These are phyloP conservation scores for Boletellus ananas DNA, from an alignment of 768 basidiomycete genomes.

Conservation along the genomic window DNA sequence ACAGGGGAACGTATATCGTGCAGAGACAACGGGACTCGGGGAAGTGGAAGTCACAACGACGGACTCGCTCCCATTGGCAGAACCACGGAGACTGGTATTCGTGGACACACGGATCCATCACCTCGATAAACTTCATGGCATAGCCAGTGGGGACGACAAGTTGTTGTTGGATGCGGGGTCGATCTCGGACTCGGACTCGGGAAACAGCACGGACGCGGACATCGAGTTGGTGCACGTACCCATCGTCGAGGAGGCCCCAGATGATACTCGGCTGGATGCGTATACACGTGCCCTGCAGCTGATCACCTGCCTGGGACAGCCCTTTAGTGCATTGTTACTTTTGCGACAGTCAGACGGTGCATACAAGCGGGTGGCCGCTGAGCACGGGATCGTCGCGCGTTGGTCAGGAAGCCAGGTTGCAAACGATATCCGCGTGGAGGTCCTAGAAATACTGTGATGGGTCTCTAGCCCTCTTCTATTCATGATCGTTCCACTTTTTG, in stretches of 20 bases:
- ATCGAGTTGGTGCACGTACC: background rate
- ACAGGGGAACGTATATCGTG: background rate
- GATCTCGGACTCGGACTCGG: background rate
- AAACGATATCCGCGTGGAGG: background rate
- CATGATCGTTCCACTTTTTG: no score
- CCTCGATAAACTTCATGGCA: background rate
- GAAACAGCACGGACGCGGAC: background rate
- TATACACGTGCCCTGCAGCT: slow-evolving; percentile 1
- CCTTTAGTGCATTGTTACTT: slow-evolving; percentile 5
- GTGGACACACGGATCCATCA: background rate
- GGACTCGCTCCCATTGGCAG: background rate
- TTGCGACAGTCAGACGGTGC: background rate
- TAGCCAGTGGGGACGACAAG: background rate
- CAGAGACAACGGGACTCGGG: background rate
- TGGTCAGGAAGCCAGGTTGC: background rate
- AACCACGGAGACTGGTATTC: background rate
- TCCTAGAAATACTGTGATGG: slow-evolving; percentile 3
- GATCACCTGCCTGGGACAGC: slow-evolving; percentile 2
- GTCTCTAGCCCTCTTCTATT: no score
- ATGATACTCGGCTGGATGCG: background rate
- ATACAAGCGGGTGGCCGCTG: slow-evolving; percentile 6
- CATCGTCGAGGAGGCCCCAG: background rate
- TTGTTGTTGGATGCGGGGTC: background rate
- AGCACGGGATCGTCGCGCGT: slow-evolving; percentile 1
- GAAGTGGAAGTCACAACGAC: background rate